Base-by-base conservation (phyloP, 148 eudicot species). In the Oxyria digyna region DNA sequence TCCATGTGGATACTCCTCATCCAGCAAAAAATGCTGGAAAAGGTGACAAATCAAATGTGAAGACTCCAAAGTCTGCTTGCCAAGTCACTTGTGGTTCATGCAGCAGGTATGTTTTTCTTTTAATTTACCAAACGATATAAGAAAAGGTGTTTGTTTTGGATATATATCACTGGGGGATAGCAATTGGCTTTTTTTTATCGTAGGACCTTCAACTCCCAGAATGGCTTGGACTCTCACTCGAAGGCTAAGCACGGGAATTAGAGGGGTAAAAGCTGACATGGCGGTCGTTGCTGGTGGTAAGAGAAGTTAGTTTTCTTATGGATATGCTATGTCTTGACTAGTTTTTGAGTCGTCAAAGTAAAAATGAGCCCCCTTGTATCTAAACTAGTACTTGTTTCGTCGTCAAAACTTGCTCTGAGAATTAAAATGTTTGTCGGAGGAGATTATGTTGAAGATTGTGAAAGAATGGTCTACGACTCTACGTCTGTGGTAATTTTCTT, bases 231-330 rank as follows among this genome's bases (percentile, higher is more conserved):
- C n/a, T 78, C 84, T 33, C 86, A 85, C 72, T 35, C 71, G 0
- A 78, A 82, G 73, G 89, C 81, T 55, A 85, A 85, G 75, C 89
- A 85, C 27, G 70, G 68, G 73, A 85, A 83, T 45, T 85, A 81
- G 77, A 26, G 26, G 15, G 4, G n/a, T 43, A 15, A 43, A 13
- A 13, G 48, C n/a, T 13, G 45, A 43, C n/a, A 13, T 43, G 17
- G 5, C n/a, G n/a, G n/a, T n/a, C n/a, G n/a, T n/a, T n/a, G n/a
- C n/a, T n/a, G n/a, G n/a, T n/a, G n/a, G n/a, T n/a, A n/a, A n/a
- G n/a, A n/a, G n/a, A n/a, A n/a, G n/a, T n/a, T n/a, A n/a, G n/a
- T n/a, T n/a, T n/a, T n/a, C n/a, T n/a, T n/a, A n/a, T n/a, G n/a
- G n/a, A n/a, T n/a, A n/a, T n/a, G n/a, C n/a, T n/a, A n/a, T n/a